Evolutionary conservation across 2,329 filamentous ascomycete species (phyloP).

Genomic region (Emergomyces africanus): DNA sequence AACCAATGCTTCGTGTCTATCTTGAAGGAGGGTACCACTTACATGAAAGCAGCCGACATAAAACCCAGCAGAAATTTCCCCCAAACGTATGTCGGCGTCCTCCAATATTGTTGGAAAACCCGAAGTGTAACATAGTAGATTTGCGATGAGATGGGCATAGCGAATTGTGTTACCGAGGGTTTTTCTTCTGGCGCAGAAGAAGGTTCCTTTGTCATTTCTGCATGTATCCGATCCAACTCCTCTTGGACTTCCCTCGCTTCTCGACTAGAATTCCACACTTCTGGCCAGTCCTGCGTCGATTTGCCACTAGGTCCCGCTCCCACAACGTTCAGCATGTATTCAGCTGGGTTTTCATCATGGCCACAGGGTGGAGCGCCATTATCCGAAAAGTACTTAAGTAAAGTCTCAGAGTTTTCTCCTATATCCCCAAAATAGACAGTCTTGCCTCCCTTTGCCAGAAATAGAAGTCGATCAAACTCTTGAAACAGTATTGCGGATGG

Average conservation of each 20-base stretch:
- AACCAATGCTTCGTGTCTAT: constrained; percentile 20
- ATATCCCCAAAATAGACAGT: constrained; percentile 58
- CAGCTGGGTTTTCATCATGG: constrained; percentile 55
- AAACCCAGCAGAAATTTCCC: constrained; percentile 59
- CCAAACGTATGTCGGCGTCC: constrained; percentile 73
- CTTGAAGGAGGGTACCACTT: constrained; percentile 2
- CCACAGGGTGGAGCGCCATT: constrained; percentile 48
- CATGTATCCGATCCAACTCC: constrained; percentile 47
- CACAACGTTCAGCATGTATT: constrained; percentile 52
- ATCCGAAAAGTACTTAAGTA: constrained; percentile 51
- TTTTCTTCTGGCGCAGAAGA: constrained; percentile 17
- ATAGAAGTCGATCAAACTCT: constrained; percentile 53
- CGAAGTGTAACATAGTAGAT: constrained; percentile 53
- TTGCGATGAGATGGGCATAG: constrained; percentile 56
- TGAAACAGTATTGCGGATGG: constrained; percentile 86
- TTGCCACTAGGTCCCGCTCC: constrained; percentile 54
- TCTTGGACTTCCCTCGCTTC: constrained; percentile 42
- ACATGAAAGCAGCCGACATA: constrained; percentile 53
- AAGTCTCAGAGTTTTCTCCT: constrained; percentile 41
- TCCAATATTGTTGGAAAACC: constrained; percentile 84
- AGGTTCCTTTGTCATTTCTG: constrained; percentile 27
- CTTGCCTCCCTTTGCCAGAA: constrained; percentile 50
- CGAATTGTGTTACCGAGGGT: constrained; percentile 54
- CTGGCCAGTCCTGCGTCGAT: constrained; percentile 49
- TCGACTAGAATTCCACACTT: constrained; percentile 46